These are phyloP conservation scores for Lactarius evosmus DNA, from an alignment of 768 basidiomycete genomes.

Conservation along the genomic window DNA sequence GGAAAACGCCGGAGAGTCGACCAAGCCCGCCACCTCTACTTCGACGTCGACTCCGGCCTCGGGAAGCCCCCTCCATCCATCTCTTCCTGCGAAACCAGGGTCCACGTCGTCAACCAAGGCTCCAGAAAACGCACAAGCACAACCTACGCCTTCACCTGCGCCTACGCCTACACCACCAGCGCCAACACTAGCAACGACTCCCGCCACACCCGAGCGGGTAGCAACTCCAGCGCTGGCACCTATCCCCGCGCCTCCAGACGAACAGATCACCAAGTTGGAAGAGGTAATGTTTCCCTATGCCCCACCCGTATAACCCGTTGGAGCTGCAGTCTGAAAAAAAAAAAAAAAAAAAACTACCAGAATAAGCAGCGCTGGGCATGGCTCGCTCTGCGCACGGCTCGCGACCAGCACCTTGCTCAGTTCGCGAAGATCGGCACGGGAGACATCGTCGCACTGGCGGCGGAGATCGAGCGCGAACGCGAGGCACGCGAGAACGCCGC, in stretches of 20 bases:
- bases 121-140: constrained; percentile 34
- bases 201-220: constrained; percentile 26
- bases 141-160: constrained; percentile 26
- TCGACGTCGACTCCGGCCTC: constrained; percentile 32
- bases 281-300: constrained; percentile 45
- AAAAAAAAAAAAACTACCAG: constrained; percentile 45
- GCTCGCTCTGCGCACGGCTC: constrained; percentile 74
- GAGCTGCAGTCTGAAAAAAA: not conserved
- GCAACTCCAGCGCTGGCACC: constrained; percentile 34
- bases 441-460: constrained; percentile 47
- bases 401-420: constrained; percentile 68
- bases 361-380: constrained; percentile 76
- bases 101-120: constrained; percentile 36
- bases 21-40: not conserved
- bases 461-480: constrained; percentile 38
- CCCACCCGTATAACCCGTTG: constrained; percentile 1
- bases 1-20: constrained; percentile 7
- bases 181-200: constrained; percentile 5
- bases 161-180: not conserved
- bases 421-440: constrained; percentile 83
- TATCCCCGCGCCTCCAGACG: constrained; percentile 39
- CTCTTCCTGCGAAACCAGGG: constrained; percentile 61
- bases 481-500: constrained; percentile 35
- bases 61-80: constrained; percentile 27
- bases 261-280: constrained; percentile 56